These are phyloP conservation scores for Lodderomyces pseudojiufengensis DNA, from an alignment of 1,139 yeast genomes.

Conservation along the genomic window DNA sequence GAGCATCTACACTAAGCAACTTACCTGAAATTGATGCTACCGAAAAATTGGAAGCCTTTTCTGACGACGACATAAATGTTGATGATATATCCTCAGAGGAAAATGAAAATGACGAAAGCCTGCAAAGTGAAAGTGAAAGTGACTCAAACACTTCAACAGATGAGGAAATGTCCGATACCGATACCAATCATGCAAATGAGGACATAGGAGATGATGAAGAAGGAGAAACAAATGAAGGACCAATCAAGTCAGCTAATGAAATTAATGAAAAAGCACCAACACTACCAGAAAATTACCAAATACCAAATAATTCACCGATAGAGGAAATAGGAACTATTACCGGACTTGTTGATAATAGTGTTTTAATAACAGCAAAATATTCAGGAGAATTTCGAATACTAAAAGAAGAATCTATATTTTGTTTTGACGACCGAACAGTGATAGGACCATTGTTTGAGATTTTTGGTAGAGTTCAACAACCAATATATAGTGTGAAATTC, in stretches of 20 bases:
- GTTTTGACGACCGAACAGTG: constrained; percentile 66
- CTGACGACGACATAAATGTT: constrained; percentile 30
- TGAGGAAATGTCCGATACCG: constrained; percentile 12
- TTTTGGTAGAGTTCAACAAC: constrained; percentile 85
- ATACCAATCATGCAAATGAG: not conserved
- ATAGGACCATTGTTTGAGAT: constrained; percentile 88
- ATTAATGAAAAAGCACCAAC: constrained; percentile 57
- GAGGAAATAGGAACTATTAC: constrained; percentile 71
- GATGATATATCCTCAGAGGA: constrained; percentile 17
- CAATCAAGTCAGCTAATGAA: constrained; percentile 79
- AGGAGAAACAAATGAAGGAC: constrained; percentile 45
- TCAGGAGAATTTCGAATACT: constrained; percentile 86
- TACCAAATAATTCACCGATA: constrained; percentile 60
- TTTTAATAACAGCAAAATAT: constrained; percentile 66
- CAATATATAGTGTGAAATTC: constrained; percentile 75
- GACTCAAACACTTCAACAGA: constrained; percentile 15
- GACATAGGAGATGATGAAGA: constrained; percentile 33
- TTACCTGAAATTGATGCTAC: no score
- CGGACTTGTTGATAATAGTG: constrained; percentile 67
- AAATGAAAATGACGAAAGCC: constrained; percentile 1
- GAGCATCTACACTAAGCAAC: no score
- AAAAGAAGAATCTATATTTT: constrained; percentile 76
- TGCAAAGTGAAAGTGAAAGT: no score
- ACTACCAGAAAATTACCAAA: constrained; percentile 62
- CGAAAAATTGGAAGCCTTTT: constrained; percentile 12